These are phyloP conservation scores for Cercospora citrullina DNA, from an alignment of 2,329 filamentous ascomycete genomes.

Conservation along the genomic window DNA sequence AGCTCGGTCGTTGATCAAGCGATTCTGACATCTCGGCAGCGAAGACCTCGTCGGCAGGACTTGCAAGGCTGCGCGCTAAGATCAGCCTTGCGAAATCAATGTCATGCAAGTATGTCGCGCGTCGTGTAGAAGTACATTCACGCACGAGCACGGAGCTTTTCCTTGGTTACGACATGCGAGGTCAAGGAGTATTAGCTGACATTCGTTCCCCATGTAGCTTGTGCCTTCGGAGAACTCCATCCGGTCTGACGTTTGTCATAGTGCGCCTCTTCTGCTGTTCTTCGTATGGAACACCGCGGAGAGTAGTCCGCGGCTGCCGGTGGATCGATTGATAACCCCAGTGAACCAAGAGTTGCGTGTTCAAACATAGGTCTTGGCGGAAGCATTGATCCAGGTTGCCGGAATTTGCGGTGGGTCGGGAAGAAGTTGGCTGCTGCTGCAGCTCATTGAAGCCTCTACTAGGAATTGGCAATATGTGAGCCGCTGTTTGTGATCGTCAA, in stretches of 20 bases:
- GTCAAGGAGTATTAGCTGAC: slow-evolving; percentile 1
- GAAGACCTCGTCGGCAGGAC: neutral
- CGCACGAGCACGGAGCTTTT: neutral
- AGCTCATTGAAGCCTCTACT: neutral
- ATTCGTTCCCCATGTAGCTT: neutral
- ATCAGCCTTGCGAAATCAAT: neutral
- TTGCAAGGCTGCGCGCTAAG: neutral
- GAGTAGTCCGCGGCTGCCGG: neutral
- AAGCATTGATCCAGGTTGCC: neutral
- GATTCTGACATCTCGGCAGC: neutral
- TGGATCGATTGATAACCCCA: neutral
- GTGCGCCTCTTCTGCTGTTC: neutral
- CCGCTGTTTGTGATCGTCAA: neutral
- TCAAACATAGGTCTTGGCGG: neutral
- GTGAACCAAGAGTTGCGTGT: neutral
- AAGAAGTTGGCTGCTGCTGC: neutral
- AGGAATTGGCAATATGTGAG: neutral
- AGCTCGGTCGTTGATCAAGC: neutral
- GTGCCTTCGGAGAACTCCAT: neutral
- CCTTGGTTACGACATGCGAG: neutral
- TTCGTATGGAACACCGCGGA: neutral
- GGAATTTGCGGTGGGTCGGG: neutral
- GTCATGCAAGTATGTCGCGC: slow-evolving; percentile 1
- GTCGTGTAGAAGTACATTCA: neutral
- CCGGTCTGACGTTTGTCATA: neutral